Evolutionary conservation across 2,329 filamentous ascomycete species (phyloP), one percentile per base, ranked within the genome.

Genomic region (Chalaropsis thielavioides): DNA sequence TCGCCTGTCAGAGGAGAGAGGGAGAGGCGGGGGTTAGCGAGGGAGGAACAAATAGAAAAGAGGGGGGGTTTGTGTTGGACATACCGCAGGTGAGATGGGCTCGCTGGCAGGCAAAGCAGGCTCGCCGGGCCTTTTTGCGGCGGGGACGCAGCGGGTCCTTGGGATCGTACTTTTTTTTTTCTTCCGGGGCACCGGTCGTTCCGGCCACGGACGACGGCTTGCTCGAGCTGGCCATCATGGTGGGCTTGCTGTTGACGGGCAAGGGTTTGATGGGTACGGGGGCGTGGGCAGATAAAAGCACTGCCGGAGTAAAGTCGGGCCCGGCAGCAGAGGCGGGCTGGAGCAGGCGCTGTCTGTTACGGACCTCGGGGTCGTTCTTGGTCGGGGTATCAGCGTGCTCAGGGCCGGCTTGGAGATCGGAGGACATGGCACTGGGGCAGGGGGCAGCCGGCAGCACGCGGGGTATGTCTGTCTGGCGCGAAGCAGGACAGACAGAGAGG

Each of bases 1-100:
- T 99, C 94, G 71, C 92, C 94, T 97, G 72, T 19, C n/a, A 49
- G 8, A 49, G 44, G 19, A 19, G 7, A 13, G 22, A 54, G 49
- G n/a, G n/a, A n/a, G n/a, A n/a, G n/a, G n/a, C n/a, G n/a, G n/a
- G n/a, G 41, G 41, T 43, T 43, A 43, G 10, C 7, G 15, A n/a
- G 6, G 41, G 41, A 3, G 17, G 41, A 11, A 6, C 2, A 3
- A 2, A 15, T 2, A 43, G 41, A n/a, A 11, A 2, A 10, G 15
- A 22, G 22, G 13, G 41, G 51, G 27, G 19, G 8, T 19, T 22
- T 17, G 41, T 3, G 59, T 31, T 31, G 31, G 31, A 63, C 92
- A 83, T 88, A 97, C 94, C 92, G 79, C 94, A 99, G 69, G 94
- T 99, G 74, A 99, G 79, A 82, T 99, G 94, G 68, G 94, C 94